Percentiles rank a stretch among this genome's conserved stretches.
phyloP scores from a whole-genome alignment of 169 alveolate species.

The Plasmodium relictum region DNA sequence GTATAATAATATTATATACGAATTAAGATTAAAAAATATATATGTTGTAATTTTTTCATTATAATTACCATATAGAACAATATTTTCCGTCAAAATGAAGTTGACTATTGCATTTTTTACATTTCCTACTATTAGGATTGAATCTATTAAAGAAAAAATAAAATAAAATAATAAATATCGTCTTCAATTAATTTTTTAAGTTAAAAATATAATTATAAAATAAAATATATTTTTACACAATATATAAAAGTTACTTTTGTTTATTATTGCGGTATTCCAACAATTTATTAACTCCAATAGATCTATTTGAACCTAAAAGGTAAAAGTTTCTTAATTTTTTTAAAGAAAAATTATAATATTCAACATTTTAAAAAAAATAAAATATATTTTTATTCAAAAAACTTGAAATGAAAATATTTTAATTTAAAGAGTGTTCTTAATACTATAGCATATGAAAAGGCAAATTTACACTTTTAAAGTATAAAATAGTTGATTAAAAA shows the following conservation, averaged over 20 bases:
- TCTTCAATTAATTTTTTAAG: too few relatives aligned
- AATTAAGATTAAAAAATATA: too few relatives aligned
- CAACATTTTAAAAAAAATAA: too few relatives aligned
- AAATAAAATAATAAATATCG: neutral
- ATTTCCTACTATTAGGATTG: conserved; percentile 82
- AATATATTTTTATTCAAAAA: conserved; percentile 2
- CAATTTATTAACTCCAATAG: conserved; percentile 83
- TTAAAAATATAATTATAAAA: too few relatives aligned
- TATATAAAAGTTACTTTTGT: conserved; percentile 80
- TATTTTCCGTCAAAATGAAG: conserved; percentile 85
- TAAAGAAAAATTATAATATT: conserved; percentile 5
- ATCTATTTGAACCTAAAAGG: conserved; percentile 81
- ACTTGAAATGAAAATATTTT: neutral
- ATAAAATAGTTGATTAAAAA: too few relatives aligned
- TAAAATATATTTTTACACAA: too few relatives aligned
- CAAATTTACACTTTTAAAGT: neutral
- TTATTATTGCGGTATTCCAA: conserved; percentile 78
- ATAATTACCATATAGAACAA: conserved; percentile 83
- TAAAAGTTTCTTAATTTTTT: too few relatives aligned
- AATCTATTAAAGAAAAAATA: conserved; percentile 49
- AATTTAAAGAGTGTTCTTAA: neutral
- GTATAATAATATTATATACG: neutral
- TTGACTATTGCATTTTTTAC: conserved; percentile 85
- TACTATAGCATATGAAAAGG: neutral
- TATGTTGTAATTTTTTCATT: neutral